phyloP scores from a whole-genome alignment of 495 filamentous ascomycete species.

The Antarctomyces pellizariae region DNA sequence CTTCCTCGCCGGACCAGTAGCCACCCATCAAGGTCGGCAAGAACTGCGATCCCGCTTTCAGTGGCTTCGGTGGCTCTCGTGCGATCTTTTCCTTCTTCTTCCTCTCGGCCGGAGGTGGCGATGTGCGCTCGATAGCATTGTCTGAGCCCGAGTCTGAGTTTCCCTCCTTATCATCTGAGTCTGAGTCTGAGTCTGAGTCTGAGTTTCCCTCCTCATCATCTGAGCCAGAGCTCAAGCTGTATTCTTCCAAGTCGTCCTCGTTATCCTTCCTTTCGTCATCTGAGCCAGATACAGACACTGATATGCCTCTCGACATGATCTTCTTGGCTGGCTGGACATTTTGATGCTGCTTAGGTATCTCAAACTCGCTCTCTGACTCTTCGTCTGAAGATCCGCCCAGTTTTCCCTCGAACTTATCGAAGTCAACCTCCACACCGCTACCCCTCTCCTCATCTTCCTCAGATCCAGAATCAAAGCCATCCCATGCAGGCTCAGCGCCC shows the following conservation, averaged over 20 bases:
- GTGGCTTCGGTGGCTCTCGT: constrained; percentile 7
- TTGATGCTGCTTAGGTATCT: too few species aligned
- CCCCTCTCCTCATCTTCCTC: constrained; percentile 7
- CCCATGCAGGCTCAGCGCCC: constrained; percentile 7
- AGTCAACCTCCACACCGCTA: constrained; percentile 11
- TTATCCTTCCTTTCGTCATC: too few species aligned
- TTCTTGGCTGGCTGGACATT: too few species aligned
- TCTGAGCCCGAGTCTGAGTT: constrained; percentile 7
- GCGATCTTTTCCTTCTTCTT: constrained; percentile 12
- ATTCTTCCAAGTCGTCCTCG: too few species aligned
- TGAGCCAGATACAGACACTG: too few species aligned
- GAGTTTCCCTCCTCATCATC: constrained; percentile 3
- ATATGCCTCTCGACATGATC: too few species aligned
- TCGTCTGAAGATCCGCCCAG: constrained; percentile 12
- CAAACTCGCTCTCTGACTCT: too few species aligned
- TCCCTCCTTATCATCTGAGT: constrained; percentile 2
- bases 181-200: constrained; percentile 7
- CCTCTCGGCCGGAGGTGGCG: constrained; percentile 20
- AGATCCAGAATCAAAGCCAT: constrained; percentile 7
- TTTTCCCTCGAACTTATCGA: constrained; percentile 8
- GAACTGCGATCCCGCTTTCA: constrained; percentile 39
- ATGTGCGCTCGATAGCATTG: constrained; percentile 13
- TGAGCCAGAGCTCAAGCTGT: too few species aligned
- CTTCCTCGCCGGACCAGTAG: constrained; percentile 78
- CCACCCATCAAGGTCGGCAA: constrained; percentile 75